phyloP scores from a whole-genome alignment of 31 red algal species.

The Odonthalia washingtoniensis region DNA sequence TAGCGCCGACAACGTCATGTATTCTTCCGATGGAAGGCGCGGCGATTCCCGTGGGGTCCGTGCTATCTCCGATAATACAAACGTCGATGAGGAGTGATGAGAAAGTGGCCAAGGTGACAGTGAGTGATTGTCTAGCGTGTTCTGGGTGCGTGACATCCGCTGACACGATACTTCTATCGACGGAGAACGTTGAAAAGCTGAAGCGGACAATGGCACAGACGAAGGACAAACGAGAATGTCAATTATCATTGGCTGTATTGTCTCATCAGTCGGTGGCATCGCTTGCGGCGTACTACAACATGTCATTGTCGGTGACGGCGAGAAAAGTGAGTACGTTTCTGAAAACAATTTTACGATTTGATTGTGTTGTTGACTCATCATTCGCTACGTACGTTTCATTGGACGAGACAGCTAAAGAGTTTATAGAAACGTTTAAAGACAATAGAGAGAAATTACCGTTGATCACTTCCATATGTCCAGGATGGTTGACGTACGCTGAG shows the following conservation, averaged over 20 bases:
- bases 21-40: constrained; percentile 69
- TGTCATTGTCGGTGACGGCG: constrained; percentile 42
- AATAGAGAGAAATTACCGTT: constrained; percentile 47
- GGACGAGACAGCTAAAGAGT: constrained; percentile 53
- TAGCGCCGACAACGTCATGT: constrained; percentile 67
- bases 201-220: neutral
- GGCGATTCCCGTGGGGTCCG: constrained; percentile 75
- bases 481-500: constrained; percentile 84
- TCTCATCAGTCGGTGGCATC: constrained; percentile 83
- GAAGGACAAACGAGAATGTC: neutral
- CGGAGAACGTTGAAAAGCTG: constrained; percentile 48
- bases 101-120: constrained; percentile 61
- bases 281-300: constrained; percentile 59
- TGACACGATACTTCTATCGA: constrained; percentile 81
- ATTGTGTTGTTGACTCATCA: constrained; percentile 61
- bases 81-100: constrained; percentile 12
- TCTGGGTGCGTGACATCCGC: constrained; percentile 92
- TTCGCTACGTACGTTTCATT: constrained; percentile 62
- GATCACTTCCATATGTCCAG: constrained; percentile 80
- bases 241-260: constrained; percentile 50
- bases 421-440: constrained; percentile 46
- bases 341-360: neutral
- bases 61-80: constrained; percentile 66
- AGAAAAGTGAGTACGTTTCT: constrained; percentile 63
- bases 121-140: constrained; percentile 89